Conservation (phyloP, 768 basidiomycete species). For the Cyathus striatus region DNA sequence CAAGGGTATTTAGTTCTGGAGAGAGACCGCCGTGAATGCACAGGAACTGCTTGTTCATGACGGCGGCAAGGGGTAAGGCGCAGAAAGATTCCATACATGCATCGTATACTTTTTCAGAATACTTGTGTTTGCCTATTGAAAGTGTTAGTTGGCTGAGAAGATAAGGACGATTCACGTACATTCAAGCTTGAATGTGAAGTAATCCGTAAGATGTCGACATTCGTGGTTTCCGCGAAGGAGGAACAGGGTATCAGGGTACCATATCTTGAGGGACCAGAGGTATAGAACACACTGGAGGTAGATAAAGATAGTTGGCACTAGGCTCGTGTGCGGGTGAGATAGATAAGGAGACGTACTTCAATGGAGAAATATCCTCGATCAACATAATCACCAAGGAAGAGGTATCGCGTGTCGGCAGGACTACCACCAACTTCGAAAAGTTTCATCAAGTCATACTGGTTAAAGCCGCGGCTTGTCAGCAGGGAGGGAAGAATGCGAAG, state of each 20-base stretch:
- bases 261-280: constrained; percentile 97
- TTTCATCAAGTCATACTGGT: constrained; percentile 90
- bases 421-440: constrained; percentile 92
- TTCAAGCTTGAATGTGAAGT: constrained; percentile 98
- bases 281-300: constrained; percentile 86
- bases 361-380: constrained; percentile 93
- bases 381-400: constrained; percentile 92
- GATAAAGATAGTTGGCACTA: constrained; percentile 5
- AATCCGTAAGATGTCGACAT: constrained; percentile 96
- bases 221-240: constrained; percentile 98
- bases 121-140: constrained; percentile 90
- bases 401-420: constrained; percentile 89
- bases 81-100: constrained; percentile 99
- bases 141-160: background rate
- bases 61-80: constrained; percentile 86
- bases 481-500: constrained; percentile 1
- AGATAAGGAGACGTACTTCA: constrained; percentile 47
- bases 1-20: constrained; percentile 91
- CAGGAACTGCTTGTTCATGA: constrained; percentile 99
- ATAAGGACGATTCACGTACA: constrained; percentile 46
- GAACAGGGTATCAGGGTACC: constrained; percentile 97
- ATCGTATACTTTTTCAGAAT: constrained; percentile 94
- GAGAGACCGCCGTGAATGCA: constrained; percentile 98
- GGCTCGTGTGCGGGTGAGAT: background rate
- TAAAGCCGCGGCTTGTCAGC: constrained; percentile 4